These are phyloP conservation scores for Yarrowia yakushimensis DNA, from an alignment of 805 yeast genomes.

Conservation along the genomic window DNA sequence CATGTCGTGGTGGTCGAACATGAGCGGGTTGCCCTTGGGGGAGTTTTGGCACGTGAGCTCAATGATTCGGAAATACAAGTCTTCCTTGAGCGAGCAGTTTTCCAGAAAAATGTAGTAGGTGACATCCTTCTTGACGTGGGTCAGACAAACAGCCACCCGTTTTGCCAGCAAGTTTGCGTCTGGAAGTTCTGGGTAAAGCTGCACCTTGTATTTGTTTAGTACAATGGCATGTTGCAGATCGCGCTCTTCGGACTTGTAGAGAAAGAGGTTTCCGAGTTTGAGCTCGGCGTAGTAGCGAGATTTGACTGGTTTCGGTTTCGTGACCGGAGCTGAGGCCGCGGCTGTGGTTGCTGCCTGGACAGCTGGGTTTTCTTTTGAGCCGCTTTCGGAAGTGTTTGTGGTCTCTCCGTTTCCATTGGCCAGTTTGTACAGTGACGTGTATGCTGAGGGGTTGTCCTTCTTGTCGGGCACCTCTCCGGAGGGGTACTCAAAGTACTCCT, in stretches of 20 bases:
- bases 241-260: constrained; percentile 66
- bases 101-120: constrained; percentile 40
- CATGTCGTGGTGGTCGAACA: constrained; percentile 67
- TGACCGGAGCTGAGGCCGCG: neutral
- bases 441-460: constrained; percentile 51
- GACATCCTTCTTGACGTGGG: constrained; percentile 42
- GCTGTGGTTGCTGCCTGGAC: neutral
- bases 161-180: constrained; percentile 82
- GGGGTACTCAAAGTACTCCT: constrained; percentile 61
- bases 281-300: constrained; percentile 44
- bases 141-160: constrained; percentile 70
- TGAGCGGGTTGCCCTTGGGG: constrained; percentile 46
- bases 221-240: constrained; percentile 78
- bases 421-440: constrained; percentile 56
- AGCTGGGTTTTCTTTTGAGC: neutral
- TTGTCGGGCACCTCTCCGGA: constrained; percentile 38
- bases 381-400: neutral
- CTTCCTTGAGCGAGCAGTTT: constrained; percentile 79
- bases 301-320: constrained; percentile 20
- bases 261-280: constrained; percentile 81
- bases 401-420: constrained; percentile 37
- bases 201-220: constrained; percentile 62
- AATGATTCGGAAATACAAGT: constrained; percentile 85
- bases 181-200: constrained; percentile 75
- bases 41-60: constrained; percentile 32